Evolutionary conservation across 2,329 filamentous ascomycete genomes (phyloP).

Genomic region (Paramyrothecium sp.): DNA sequence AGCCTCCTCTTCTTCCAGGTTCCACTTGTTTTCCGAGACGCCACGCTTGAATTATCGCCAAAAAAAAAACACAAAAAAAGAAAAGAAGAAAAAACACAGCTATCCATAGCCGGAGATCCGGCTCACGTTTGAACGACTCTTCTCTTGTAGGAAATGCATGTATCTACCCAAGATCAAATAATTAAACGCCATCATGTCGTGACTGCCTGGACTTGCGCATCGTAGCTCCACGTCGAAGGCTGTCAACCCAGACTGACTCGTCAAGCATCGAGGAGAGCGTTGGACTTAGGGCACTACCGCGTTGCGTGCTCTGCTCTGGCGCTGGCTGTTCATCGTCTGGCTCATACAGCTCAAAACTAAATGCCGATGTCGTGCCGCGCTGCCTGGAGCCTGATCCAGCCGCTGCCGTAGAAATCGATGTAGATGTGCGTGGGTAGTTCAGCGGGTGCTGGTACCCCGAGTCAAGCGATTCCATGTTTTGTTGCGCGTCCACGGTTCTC

Average conservation of each 20-base stretch:
- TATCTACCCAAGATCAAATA: too few relatives aligned
- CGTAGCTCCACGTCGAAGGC: conserved; percentile 85
- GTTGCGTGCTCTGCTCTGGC: conserved; percentile 48
- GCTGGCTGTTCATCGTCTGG: conserved; percentile 27
- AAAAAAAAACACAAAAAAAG: too few relatives aligned
- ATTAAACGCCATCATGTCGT: too few relatives aligned
- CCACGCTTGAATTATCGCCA: neutral
- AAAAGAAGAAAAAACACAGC: too few relatives aligned
- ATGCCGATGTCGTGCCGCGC: conserved; percentile 49
- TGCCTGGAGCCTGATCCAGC: conserved; percentile 10
- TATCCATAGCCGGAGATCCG: conserved; percentile 6
- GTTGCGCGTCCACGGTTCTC: neutral
- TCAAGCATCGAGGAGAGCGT: conserved; percentile 70
- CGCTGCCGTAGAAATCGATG: conserved; percentile 29
- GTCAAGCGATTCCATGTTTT: conserved; percentile 2
- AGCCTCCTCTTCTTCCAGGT: neutral
- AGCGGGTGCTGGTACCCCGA: conserved; percentile 45
- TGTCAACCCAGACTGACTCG: conserved; percentile 90
- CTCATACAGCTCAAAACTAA: conserved; percentile 59
- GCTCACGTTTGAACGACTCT: too few relatives aligned
- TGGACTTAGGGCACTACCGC: conserved; percentile 65
- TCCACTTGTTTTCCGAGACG: neutral
- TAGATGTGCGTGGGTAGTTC: conserved; percentile 50
- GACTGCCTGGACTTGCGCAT: conserved; percentile 40
- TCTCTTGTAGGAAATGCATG: too few relatives aligned